Evolutionary conservation across 495 filamentous ascomycete species (phyloP), one percentile per base, ranked within the genome.

Genomic region (Aspergillus campestris): DNA sequence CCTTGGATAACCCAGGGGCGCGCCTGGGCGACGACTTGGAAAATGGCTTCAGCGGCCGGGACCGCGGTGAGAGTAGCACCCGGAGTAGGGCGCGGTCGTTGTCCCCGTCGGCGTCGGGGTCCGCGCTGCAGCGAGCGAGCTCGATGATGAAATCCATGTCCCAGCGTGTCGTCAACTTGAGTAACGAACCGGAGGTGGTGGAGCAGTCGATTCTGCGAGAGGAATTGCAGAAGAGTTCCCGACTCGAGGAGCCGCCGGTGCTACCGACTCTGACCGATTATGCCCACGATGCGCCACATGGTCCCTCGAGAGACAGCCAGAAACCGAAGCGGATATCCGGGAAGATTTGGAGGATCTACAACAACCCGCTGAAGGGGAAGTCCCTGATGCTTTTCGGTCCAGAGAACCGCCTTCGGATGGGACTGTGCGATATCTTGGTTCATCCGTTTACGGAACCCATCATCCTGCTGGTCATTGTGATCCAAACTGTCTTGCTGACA

Each of bases 111-210:
- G 60, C 78, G 7, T 77, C 80, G 8, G 73, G 73, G 40, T 78
- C 83, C 34, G 81, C 88, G 31, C 62, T 94, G 43, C 75, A 77
- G 14, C 73, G 87, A 52, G 87, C 92, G 44, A 86, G 89, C 30
- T 94, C 90, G 4, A 92, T 97, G 56, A 83, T 99, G 64, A 85
- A 89, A 53, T 89, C 89, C 52, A 94, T 97, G 81, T 96, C 94
- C 13, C 89, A 95, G 66, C 89, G 92, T 63, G 89, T 99, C 45
- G 92, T 97, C 56, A 96, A 95, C 60, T 72, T 99, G 47, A 94
- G 91, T 68, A 94, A 92, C 57, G 89, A 96, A 52, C 78, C 82
- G 7, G 80, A 84, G 50, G 68, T 87, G 31, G 74, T 92, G 13
- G 87, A 91, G 50, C 82, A 88, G 49, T 77, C 75, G n/a, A 74